A percentile compares a stretch with the other conserved stretches of the same genome.
Conservation (phyloP, 306 rosid genomes). For the Vachellia pachyceras region DNA sequence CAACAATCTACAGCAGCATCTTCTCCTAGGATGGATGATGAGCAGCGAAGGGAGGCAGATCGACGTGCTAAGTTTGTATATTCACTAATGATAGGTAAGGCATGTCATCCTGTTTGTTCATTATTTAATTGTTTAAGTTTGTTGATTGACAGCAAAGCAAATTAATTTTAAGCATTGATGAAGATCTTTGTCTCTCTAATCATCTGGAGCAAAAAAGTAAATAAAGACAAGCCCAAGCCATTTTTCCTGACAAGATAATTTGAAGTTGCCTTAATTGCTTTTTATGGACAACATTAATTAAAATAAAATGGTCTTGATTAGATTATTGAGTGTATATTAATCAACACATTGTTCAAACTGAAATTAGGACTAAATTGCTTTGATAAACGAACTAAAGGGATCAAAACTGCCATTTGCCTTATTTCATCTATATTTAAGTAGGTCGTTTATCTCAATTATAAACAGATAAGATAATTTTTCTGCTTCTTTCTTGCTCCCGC, state of each 20-base stretch:
- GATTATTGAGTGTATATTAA: background rate
- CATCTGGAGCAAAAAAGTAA: background rate
- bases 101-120: slow-evolving; percentile 33
- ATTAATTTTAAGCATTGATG: background rate
- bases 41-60: slow-evolving; percentile 71
- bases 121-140: background rate
- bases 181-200: background rate
- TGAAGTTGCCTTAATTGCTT: background rate
- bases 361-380: background rate
- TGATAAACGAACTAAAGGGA: background rate
- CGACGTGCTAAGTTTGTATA: slow-evolving; percentile 90
- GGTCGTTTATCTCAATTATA: background rate
- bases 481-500: background rate
- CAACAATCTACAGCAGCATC: slow-evolving; percentile 48
- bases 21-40: slow-evolving; percentile 58
- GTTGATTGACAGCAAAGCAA: background rate
- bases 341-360: background rate
- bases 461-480: background rate
- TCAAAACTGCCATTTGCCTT: background rate
- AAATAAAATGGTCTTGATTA: background rate
- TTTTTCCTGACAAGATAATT: background rate
- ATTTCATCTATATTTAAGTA: background rate
- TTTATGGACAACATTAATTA: background rate
- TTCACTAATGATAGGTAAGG: slow-evolving; percentile 86
- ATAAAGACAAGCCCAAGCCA: background rate